Evolutionary conservation across 345 rosid species (phyloP).

Genomic region (Durio zibethinus): DNA sequence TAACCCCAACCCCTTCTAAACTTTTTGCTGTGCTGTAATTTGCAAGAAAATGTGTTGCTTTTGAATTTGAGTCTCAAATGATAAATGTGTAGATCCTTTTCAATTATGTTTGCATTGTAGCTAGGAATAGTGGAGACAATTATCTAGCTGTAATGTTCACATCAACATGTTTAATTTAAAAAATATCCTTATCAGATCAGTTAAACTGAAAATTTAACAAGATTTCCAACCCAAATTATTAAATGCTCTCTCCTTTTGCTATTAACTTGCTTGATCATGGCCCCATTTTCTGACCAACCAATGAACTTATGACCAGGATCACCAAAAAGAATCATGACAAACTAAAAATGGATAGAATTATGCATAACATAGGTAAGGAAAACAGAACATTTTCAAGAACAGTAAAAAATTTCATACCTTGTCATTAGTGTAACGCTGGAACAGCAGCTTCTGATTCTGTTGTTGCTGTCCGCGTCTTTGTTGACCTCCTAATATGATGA

Average conservation of each 20-base stretch:
- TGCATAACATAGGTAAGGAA: not conserved
- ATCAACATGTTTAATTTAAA: not conserved
- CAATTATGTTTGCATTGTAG: not conserved
- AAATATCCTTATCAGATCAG: slow-evolving; percentile 9
- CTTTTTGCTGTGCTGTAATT: not conserved
- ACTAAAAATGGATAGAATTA: not conserved
- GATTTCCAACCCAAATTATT: not conserved
- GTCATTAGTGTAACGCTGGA: slow-evolving; percentile 73
- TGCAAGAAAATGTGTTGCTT: slow-evolving; percentile 1
- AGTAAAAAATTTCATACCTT: slow-evolving; percentile 39
- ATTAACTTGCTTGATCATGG: not conserved
- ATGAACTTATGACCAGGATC: not conserved
- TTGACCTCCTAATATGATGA: slow-evolving; percentile 60
- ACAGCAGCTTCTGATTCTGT: slow-evolving; percentile 48
- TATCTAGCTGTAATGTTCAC: not conserved
- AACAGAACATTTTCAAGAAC: not conserved
- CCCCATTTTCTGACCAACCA: not conserved
- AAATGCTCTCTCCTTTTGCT: not conserved
- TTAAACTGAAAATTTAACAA: not conserved
- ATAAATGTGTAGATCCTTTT: not conserved
- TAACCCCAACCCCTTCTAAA: not conserved
- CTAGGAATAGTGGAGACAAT: not conserved
- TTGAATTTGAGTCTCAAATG: not conserved
- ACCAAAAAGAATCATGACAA: not conserved
- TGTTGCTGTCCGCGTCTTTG: slow-evolving; percentile 44